Conservation (phyloP, 2,329 filamentous ascomycete genomes). For the Apiospora rasikravindrae region DNA sequence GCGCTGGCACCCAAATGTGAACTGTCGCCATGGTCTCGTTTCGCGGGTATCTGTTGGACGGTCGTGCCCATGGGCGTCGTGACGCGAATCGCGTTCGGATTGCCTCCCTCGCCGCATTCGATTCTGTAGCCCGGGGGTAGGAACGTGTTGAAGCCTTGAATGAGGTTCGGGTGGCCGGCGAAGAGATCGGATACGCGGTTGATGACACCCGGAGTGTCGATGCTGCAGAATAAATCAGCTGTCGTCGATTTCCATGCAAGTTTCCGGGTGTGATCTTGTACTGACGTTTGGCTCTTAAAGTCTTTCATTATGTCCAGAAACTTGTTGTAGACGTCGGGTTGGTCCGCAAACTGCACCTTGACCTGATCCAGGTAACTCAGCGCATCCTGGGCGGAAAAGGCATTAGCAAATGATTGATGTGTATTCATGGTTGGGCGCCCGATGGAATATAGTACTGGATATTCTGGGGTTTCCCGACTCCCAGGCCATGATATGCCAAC, state of each 20-base stretch:
- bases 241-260: conserved; percentile 21
- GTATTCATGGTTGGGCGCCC: background rate
- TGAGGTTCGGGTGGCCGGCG: conserved; percentile 91
- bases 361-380: conserved; percentile 97
- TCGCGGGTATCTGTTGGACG: conserved; percentile 79
- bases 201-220: conserved; percentile 97
- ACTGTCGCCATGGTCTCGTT: conserved; percentile 48
- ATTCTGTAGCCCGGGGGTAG: conserved; percentile 94
- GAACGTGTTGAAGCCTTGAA: conserved; percentile 98
- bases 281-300: conserved; percentile 95
- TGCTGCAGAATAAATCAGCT: conserved; percentile 52
- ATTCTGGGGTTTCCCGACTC: background rate
- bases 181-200: conserved; percentile 95
- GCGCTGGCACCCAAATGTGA: conserved; percentile 44
- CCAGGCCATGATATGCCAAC: background rate
- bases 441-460: background rate
- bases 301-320: conserved; percentile 99
- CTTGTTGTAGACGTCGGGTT: conserved; percentile 95
- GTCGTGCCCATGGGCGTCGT: conserved; percentile 98
- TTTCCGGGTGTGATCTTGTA: conserved; percentile 30
- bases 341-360: conserved; percentile 96
- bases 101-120: conserved; percentile 91
- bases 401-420: conserved; percentile 22
- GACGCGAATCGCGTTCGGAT: conserved; percentile 94
- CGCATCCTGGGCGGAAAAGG: conserved; percentile 60